Percentiles rank a stretch among this genome's conserved stretches.
These are phyloP conservation scores for Microbotryum intermedium DNA, from an alignment of 1,284 basidiomycete species.

Conservation along the genomic window DNA sequence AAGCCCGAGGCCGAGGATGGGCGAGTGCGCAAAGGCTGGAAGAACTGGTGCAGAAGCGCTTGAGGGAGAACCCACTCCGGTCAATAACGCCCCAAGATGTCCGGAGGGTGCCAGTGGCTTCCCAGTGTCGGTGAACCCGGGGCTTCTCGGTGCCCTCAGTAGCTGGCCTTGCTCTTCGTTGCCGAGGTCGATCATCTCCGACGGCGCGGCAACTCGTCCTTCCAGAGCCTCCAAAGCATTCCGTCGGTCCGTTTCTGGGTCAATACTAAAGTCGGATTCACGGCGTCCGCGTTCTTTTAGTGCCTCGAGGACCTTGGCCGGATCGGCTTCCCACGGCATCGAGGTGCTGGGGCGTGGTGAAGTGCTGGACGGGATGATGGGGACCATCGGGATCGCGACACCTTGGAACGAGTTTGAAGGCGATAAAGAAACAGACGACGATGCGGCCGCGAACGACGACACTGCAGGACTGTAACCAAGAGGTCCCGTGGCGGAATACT, in stretches of 20 bases:
- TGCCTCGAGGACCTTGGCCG: constrained; percentile 27
- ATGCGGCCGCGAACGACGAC: constrained; percentile 17
- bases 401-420: background rate
- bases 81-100: too few species aligned
- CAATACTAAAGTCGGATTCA: constrained; percentile 6
- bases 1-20: constrained; percentile 28
- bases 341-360: background rate
- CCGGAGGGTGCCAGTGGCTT: too few species aligned
- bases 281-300: constrained; percentile 28
- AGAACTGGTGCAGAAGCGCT: background rate
- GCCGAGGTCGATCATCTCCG: constrained; percentile 26
- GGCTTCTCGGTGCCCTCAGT: constrained; percentile 14
- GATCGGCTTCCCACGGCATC: constrained; percentile 17
- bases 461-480: constrained; percentile 8
- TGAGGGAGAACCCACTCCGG: too few species aligned
- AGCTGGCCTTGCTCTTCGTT: constrained; percentile 18
- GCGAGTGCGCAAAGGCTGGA: constrained; percentile 4
- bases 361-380: background rate
- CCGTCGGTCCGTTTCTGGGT: constrained; percentile 19
- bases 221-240: constrained; percentile 29
- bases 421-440: background rate
- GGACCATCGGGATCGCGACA: background rate
- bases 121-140: background rate
- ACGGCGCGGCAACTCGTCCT: constrained; percentile 24
- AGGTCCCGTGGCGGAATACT: constrained; percentile 6